Percentiles rank a stretch among this genome's conserved stretches.
These are phyloP conservation scores for Pseudozyma tsukubaensis DNA, from an alignment of 1,284 basidiomycete species.

Conservation along the genomic window DNA sequence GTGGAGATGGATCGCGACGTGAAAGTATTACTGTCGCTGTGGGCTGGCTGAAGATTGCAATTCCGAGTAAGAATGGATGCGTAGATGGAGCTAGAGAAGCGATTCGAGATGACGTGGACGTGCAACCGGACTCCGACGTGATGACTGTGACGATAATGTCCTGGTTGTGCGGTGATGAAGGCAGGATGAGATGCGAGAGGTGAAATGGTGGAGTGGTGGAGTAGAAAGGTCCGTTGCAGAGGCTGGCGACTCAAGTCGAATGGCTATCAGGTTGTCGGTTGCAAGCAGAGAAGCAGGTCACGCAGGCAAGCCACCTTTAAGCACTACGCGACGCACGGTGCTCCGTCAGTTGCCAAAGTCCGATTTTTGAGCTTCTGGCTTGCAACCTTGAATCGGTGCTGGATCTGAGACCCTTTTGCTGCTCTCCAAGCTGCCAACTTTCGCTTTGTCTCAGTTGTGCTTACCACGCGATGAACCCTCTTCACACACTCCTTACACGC, in stretches of 20 bases:
- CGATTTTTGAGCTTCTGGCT: no score
- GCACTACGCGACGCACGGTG: neutral
- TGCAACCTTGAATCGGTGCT: neutral
- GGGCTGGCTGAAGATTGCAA: neutral
- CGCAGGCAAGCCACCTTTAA: no score
- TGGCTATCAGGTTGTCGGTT: no score
- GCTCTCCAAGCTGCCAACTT: neutral
- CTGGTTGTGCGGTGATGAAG: neutral
- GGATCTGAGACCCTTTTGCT: constrained; percentile 5
- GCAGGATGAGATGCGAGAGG: neutral
- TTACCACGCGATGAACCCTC: neutral
- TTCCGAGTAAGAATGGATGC: neutral
- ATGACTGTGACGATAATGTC: neutral
- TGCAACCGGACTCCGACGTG: neutral
- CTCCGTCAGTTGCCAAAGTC: neutral
- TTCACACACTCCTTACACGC: neutral
- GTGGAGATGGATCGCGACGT: no score
- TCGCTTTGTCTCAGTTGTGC: neutral
- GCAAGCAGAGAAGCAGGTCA: no score
- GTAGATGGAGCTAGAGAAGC: neutral
- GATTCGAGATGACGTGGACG: no score
- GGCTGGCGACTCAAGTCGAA: no score
- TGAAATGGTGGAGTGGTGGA: no score
- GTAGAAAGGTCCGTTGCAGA: no score
- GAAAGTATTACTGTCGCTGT: neutral